Evolutionary conservation across 73 alveolate species (phyloP).

Genomic region (Uronychia setigera): DNA sequence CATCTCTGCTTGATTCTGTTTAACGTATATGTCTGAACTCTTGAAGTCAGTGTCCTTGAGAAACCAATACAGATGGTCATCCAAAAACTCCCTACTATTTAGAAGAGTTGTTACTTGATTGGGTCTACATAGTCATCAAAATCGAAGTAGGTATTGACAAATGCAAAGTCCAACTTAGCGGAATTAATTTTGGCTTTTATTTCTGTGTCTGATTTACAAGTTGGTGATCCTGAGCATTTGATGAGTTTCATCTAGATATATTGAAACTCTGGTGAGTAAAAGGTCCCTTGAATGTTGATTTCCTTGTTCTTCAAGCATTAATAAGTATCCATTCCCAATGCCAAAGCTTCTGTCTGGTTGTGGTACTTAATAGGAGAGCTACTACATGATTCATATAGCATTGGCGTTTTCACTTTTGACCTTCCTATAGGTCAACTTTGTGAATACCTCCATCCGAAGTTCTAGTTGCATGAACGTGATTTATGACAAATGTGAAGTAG

Average conservation of each 20-base stretch:
- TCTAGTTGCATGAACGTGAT: too few species aligned
- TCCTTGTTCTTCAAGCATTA: background rate
- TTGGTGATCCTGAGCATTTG: background rate
- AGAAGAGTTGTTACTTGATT: too few species aligned
- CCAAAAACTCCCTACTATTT: background rate
- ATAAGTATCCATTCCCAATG: background rate
- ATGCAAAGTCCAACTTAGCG: background rate
- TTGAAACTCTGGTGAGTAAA: background rate
- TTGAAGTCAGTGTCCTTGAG: background rate
- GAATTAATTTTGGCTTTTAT: background rate
- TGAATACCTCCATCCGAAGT: too few species aligned
- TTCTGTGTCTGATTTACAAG: background rate
- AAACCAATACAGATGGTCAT: background rate
- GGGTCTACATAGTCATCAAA: background rate
- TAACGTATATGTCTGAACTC: background rate
- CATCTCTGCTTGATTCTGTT: background rate
- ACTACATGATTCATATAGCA: background rate
- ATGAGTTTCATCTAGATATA: background rate
- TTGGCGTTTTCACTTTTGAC: background rate
- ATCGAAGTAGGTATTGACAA: background rate
- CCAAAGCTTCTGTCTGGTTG: background rate
- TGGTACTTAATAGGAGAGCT: too few species aligned
- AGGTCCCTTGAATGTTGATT: background rate
- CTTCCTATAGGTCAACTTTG: too few species aligned
- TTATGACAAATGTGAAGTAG: too few species aligned